phyloP scores from a whole-genome alignment of 2,329 filamentous ascomycete genomes.

The Diaporthe sp. region DNA sequence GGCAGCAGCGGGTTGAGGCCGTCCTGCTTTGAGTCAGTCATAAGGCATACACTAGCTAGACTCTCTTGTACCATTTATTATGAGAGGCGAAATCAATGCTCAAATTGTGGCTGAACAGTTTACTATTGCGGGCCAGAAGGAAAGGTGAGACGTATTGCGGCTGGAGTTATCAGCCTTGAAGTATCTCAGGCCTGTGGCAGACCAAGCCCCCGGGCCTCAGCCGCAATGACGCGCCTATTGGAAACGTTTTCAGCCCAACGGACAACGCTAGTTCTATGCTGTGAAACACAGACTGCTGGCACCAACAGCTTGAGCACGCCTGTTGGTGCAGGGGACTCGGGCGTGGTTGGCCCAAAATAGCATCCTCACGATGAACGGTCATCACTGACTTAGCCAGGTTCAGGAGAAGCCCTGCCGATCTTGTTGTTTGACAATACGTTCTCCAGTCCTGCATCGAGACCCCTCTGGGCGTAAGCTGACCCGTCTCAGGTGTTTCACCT shows the following conservation, averaged over 20 bases:
- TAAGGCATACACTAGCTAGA: not conserved
- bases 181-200: not conserved
- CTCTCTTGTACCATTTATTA: not conserved
- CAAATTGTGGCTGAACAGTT: not conserved
- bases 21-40: not conserved
- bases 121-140: not conserved
- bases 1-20: not conserved
- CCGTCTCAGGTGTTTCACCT: not conserved
- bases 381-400: not conserved
- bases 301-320: not conserved
- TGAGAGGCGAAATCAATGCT: not conserved
- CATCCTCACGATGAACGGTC: not conserved
- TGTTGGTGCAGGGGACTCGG: not conserved
- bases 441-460: not conserved
- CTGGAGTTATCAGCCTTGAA: not conserved
- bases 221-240: not conserved
- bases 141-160: not conserved
- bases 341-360: not conserved
- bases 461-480: constrained; percentile 11
- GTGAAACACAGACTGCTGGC: not conserved
- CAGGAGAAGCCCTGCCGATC: not conserved
- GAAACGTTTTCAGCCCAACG: not conserved
- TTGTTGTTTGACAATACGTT: not conserved
- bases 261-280: not conserved
- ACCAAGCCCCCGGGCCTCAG: not conserved